Base-by-base conservation (phyloP, 106 monocot species). In the Hemerocallis citrina region DNA sequence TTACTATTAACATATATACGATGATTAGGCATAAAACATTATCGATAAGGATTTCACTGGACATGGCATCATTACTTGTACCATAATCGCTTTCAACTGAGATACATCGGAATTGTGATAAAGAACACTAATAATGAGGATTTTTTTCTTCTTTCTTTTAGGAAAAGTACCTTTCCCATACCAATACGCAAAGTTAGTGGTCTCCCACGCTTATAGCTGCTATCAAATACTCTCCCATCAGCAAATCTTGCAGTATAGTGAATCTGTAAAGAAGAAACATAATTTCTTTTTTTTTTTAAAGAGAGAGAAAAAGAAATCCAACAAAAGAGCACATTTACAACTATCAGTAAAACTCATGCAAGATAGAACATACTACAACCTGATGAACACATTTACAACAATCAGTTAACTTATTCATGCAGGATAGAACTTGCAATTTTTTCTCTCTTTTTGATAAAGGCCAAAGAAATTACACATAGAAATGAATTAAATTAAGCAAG, bases 221-320 rank as follows among this genome's bases (percentile, higher is more conserved):
- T 85, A 64, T 93, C 89, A 73, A 89, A 93, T 47, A 93, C 85
- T 5, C 64, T 93, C 17, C 93, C 89, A 80, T 93, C 89, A 30
- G 74, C 79, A 69, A 93, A 93, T 71, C 93, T 81, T 52, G 85
- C 93, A 37, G 93, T 89, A 50, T 89, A 93, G 33, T 89, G 93
- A 20, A 93, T 69, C 93, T 93, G 76, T 20, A 48, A 43, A 38
- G n/a, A 17, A 35, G 30, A n/a, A 11, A 25, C 9, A 62, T 7
- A 62, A 17, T 21, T 7, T 4, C 25, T 27, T 24, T 27, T n/a
- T n/a, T n/a, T n/a, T n/a, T n/a, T n/a, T n/a, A n/a, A n/a, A n/a
- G n/a, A n/a, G n/a, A n/a, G n/a, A n/a, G n/a, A n/a, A n/a, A 52
- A 24, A 19, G 10, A 21, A 34, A 14, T 59, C 20, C 11, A 3